These are phyloP conservation scores for Hibiscus syriacus DNA, from an alignment of 345 rosid species.

Conservation along the genomic window DNA sequence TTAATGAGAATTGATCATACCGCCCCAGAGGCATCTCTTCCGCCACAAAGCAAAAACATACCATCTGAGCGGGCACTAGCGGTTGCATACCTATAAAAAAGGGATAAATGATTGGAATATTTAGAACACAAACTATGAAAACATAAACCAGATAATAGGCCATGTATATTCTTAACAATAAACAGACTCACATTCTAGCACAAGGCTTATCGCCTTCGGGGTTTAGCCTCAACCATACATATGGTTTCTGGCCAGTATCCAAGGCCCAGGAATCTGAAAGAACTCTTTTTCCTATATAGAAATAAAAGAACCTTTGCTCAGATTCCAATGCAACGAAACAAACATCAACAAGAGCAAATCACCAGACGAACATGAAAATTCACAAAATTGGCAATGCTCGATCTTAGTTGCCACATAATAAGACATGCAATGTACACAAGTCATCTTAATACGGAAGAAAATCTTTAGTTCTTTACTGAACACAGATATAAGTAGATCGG, in stretches of 20 bases:
- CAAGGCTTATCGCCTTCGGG: constrained; percentile 92
- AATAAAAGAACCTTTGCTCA: not conserved
- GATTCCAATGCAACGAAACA: not conserved
- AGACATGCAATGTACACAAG: not conserved
- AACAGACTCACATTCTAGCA: constrained; percentile 82
- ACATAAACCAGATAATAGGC: constrained; percentile 2
- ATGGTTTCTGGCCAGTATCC: constrained; percentile 99
- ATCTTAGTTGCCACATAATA: not conserved
- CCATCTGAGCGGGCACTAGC: constrained; percentile 97
- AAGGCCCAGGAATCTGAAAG: constrained; percentile 91
- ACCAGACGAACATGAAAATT: no score
- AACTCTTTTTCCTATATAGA: constrained; percentile 67
- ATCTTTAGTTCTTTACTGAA: not conserved
- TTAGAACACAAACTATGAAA: constrained; percentile 7
- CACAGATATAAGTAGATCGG: not conserved
- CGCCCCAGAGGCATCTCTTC: constrained; percentile 81
- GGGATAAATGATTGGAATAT: constrained; percentile 8
- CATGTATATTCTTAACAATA: not conserved
- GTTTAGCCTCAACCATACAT: constrained; percentile 78
- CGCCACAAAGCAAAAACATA: constrained; percentile 97
- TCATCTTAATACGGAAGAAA: not conserved
- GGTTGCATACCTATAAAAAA: constrained; percentile 76
- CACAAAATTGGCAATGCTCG: not conserved
- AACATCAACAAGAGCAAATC: no score
- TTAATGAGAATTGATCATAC: constrained; percentile 33